These are phyloP conservation scores for Phoma sp. DNA, from an alignment of 2,329 filamentous ascomycete species.

Conservation along the genomic window DNA sequence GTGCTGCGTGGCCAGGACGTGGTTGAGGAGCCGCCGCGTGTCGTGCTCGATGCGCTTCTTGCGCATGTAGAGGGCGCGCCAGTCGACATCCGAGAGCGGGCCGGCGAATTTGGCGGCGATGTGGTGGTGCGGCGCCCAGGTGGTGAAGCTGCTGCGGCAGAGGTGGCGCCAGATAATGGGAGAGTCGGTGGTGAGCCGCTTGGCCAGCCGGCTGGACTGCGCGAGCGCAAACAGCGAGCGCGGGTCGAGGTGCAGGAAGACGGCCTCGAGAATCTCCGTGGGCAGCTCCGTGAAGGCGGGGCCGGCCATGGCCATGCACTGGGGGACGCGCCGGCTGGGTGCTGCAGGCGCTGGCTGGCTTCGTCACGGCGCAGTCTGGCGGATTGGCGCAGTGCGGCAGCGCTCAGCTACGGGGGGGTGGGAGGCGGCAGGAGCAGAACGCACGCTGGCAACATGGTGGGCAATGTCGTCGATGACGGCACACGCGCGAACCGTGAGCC, in stretches of 20 bases:
- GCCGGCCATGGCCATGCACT: constrained; percentile 25
- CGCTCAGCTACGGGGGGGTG: background rate
- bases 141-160: constrained; percentile 72
- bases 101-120: constrained; percentile 46
- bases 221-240: constrained; percentile 60
- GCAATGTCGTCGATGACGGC: constrained; percentile 17
- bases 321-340: too few relatives aligned
- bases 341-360: background rate
- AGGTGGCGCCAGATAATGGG: constrained; percentile 81
- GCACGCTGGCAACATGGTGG: constrained; percentile 2
- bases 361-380: background rate
- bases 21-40: constrained; percentile 61
- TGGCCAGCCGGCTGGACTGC: constrained; percentile 69
- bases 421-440: constrained; percentile 1
- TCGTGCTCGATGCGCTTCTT: constrained; percentile 45
- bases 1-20: constrained; percentile 74
- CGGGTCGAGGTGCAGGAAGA: constrained; percentile 70
- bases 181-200: constrained; percentile 71
- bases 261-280: constrained; percentile 83
- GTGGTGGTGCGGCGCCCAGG: constrained; percentile 69
- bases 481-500: background rate
- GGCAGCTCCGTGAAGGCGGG: constrained; percentile 61
- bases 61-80: constrained; percentile 66
- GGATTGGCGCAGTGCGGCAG: background rate
- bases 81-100: constrained; percentile 67